Evolutionary conservation across 345 rosid genomes (phyloP), one percentile per base, ranked within the genome.

Genomic region (Geranium rotundifolium): DNA sequence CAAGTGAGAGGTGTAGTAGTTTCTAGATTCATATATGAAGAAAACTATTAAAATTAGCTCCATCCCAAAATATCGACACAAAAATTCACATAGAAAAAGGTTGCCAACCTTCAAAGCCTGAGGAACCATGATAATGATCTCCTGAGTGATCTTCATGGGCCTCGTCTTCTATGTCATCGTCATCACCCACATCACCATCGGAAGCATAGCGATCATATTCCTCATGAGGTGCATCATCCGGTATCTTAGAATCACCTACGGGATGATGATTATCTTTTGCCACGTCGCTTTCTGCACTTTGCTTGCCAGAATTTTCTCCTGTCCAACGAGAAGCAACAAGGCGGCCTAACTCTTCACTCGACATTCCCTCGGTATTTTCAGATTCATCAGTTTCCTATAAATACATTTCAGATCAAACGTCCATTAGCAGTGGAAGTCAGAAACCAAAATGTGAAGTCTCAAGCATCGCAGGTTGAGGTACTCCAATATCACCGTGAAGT

Each of bases 311-410:
- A 58, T 70, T 81, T 67, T 81, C 84, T 68, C 99, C 91, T 1
- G 99, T 90, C 99, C 99, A 95, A 55, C 97, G 96, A 72, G 97
- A 95, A 31, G 93, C 97, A 73, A 95, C 84, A 70, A 85, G 95
- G 67, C 83, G 90, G 68, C 99, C 10, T 34, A 34, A 34, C 41
- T 34, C 41, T 34, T 34, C 41, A 34, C 41, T 34, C 10, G 41
- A 34, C 41, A 34, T 1, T 34, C 41, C 41, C 41, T 34, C 41
- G 10, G 41, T 34, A 8, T 34, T 34, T 34, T 34, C 41, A 34
- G 41, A 34, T 34, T 34, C 41, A 34, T 8, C 41, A 34, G 10
- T 8, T 34, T 34, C 41, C 41, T 34, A 34, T 34, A 34, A 34
- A 34, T 34, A 34, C 41, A 34, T 9, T 65, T 34, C 10, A 8